These are phyloP conservation scores for Coemansia sp. DNA, from an alignment of 192 early-diverging fungal species.

Conservation along the genomic window DNA sequence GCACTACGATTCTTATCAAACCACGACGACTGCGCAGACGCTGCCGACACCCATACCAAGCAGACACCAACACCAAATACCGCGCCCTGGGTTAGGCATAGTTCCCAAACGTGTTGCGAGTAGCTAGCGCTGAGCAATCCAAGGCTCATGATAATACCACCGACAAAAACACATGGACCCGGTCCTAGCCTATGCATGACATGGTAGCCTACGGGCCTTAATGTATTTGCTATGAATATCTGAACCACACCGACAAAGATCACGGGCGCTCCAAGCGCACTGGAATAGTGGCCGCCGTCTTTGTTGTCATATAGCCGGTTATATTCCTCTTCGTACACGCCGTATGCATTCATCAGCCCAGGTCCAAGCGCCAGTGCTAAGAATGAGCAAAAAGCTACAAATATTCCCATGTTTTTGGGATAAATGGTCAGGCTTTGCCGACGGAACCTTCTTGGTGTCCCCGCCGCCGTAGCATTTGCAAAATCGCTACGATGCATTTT, in stretches of 20 bases:
- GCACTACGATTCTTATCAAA: no score
- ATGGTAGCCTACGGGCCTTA: conserved; percentile 40
- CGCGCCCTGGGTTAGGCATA: conserved; percentile 68
- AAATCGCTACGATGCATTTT: not conserved
- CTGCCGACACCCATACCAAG: conserved; percentile 64
- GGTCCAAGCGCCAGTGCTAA: conserved; percentile 42
- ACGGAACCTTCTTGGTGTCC: conserved; percentile 20
- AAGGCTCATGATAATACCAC: conserved; percentile 52
- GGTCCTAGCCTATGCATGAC: conserved; percentile 46
- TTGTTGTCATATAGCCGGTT: conserved; percentile 46
- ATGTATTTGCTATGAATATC: conserved; percentile 50
- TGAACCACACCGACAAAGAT: conserved; percentile 50
- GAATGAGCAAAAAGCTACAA: conserved; percentile 53
- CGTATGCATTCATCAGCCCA: conserved; percentile 50
- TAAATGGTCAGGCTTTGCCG: conserved; percentile 38
- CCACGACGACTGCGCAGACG: conserved; percentile 68
- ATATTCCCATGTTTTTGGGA: conserved; percentile 44
- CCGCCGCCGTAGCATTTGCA: not conserved
- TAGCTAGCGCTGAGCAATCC: conserved; percentile 66
- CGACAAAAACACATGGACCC: conserved; percentile 46
- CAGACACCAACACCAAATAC: conserved; percentile 65
- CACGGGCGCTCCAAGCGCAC: conserved; percentile 42
- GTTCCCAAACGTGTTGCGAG: conserved; percentile 63
- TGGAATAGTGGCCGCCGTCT: conserved; percentile 20
- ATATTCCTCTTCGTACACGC: conserved; percentile 54